These are phyloP conservation scores for Melanomma pulvis-pyrius DNA, from an alignment of 495 filamentous ascomycete genomes.

Conservation along the genomic window DNA sequence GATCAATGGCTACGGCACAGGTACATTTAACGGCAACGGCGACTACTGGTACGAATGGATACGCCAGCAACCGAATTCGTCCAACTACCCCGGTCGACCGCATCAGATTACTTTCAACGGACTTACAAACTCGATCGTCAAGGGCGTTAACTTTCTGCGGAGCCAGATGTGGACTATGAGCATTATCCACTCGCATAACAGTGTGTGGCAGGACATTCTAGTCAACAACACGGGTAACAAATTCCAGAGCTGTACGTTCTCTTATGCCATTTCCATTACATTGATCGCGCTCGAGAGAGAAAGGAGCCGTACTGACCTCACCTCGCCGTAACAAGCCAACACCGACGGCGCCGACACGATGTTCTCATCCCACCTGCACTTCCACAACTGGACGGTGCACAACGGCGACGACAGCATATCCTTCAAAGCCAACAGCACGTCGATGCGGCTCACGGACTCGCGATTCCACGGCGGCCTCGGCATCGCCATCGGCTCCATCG, in stretches of 20 bases:
- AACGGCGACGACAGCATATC: constrained; percentile 41
- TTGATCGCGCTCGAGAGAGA: too few species aligned
- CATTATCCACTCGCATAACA: constrained; percentile 46
- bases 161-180: constrained; percentile 53
- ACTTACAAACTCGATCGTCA: constrained; percentile 45
- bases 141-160: constrained; percentile 47
- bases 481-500: constrained; percentile 53
- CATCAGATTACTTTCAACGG: constrained; percentile 49
- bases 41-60: constrained; percentile 52
- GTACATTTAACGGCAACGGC: constrained; percentile 54
- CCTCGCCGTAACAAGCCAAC: constrained; percentile 16
- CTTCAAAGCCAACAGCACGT: constrained; percentile 36
- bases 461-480: constrained; percentile 35
- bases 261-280: too few species aligned
- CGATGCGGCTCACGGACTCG: constrained; percentile 27
- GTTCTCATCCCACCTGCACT: constrained; percentile 24
- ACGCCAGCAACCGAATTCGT: constrained; percentile 33
- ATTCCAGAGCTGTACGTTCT: constrained; percentile 1
- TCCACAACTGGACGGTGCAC: constrained; percentile 34
- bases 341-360: constrained; percentile 30
- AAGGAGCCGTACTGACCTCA: too few species aligned
- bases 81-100: constrained; percentile 52
- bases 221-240: constrained; percentile 45
- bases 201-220: constrained; percentile 49
- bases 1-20: constrained; percentile 46